These are phyloP conservation scores for Cucurbita moschata DNA, from an alignment of 306 rosid species.

Conservation along the genomic window DNA sequence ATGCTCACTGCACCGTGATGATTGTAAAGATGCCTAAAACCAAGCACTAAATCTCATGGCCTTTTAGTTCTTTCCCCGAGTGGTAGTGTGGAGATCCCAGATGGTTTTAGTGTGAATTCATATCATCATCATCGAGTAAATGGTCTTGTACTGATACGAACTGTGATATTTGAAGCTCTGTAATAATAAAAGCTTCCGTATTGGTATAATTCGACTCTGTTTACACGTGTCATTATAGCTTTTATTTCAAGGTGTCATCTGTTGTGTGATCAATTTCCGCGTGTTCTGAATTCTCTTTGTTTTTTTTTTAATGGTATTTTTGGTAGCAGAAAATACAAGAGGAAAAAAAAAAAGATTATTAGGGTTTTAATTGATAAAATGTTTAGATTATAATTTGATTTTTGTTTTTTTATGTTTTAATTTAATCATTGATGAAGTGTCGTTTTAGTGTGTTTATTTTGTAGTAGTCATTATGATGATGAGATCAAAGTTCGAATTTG, in stretches of 20 bases:
- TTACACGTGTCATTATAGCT: not conserved
- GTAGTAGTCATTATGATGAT: no score
- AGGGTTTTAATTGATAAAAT: no score
- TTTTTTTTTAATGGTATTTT: no score
- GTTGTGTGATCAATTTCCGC: not conserved
- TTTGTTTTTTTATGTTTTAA: no score
- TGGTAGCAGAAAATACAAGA: no score
- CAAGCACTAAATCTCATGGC: not conserved
- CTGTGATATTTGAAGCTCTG: not conserved
- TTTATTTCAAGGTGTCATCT: not conserved
- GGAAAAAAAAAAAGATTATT: no score
- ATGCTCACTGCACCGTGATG: constrained; percentile 8
- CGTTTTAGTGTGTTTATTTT: no score
- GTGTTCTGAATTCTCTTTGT: no score
- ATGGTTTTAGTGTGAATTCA: not conserved
- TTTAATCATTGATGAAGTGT: no score
- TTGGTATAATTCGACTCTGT: not conserved
- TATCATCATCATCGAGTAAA: no score
- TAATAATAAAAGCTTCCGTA: not conserved
- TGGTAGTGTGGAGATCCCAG: not conserved
- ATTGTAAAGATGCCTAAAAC: constrained; percentile 10
- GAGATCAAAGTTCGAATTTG: no score
- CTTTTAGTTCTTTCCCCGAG: not conserved
- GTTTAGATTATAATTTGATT: no score
- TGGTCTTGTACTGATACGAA: not conserved